A percentile compares a stretch with the other conserved stretches of the same genome.
Evolutionary conservation across 192 early-diverging fungal species (phyloP).

Genomic region (Umbelopsis ramanniana): DNA sequence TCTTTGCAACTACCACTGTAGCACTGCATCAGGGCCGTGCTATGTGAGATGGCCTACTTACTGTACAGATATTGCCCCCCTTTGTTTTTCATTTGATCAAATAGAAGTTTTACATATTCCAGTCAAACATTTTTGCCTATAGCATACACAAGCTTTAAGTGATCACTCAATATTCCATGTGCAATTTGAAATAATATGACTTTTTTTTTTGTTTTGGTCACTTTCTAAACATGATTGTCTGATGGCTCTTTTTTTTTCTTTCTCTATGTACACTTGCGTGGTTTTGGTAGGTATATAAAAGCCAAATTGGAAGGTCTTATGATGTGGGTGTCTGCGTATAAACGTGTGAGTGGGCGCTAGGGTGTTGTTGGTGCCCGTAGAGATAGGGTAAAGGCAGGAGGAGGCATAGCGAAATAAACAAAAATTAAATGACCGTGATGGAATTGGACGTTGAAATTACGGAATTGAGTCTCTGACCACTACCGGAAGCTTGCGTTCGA

Average conservation of each 20-base stretch:
- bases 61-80: slow-evolving; percentile 3
- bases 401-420: background rate
- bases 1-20: background rate
- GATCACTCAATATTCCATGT: background rate
- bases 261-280: background rate
- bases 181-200: slow-evolving; percentile 1
- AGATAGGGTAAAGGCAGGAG: background rate
- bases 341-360: too few species aligned
- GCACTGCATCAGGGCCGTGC: background rate
- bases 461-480: background rate
- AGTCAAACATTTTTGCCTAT: slow-evolving; percentile 4
- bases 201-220: background rate
- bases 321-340: background rate
- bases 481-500: background rate
- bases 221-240: background rate
- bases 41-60: background rate
- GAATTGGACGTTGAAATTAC: slow-evolving; percentile 2
- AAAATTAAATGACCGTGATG: background rate
- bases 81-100: background rate
- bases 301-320: background rate
- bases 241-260: background rate
- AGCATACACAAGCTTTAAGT: background rate
- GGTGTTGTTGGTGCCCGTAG: too few species aligned
- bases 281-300: background rate
- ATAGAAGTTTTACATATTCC: background rate